Base-by-base conservation (phyloP, 257 asterid species). In the Solanum bulbocastanum region DNA sequence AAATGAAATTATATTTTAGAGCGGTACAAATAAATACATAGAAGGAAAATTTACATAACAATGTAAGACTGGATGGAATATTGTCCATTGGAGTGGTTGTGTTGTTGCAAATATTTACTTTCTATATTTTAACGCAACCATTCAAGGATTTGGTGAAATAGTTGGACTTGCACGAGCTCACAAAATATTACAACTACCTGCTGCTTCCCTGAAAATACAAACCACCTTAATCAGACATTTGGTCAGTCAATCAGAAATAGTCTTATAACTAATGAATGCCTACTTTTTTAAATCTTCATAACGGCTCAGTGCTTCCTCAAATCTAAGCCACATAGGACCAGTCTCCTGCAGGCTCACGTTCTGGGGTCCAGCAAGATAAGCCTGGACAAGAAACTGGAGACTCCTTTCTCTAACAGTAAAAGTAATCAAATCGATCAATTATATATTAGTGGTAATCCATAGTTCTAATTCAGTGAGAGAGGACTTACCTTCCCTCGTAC, bases 361-460 rank as follows among this genome's bases (percentile, higher is more conserved):
- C 92, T 93, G 95, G 27, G 99, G 99, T 46, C 99, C 99, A 14
- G 90, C 91, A 62, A 97, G 90, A 89, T 94, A 97, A 84, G 99
- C 98, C 90, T 96, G 98, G 87, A 94, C 99, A 44, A 96, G 87
- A 89, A 93, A 97, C 85, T 94, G 93, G 39, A 93, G 96, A 27
- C 91, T 89, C 90, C 98, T 94, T 89, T 93, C 98, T 92, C 99
- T 97, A 92, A 66, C 44, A 36, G 71, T 87, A 18, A 56, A 18
- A 56, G 65, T 20, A 15, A 8, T 18, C 23, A 15, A 20, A 52
- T 18, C n/a, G n/a, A 52, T 52, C 35, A 12, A 25, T 78, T 27
- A n/a, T 40, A 39, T 40, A 22, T 75, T 75, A 3, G 22, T 37
- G n/a, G 46, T 73, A 73, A 18, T 25, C 8, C 49, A 9, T 8